Percentiles rank a stretch among this genome's conserved stretches.
phyloP scores from a whole-genome alignment of 768 basidiomycete species.

The Naganishia randhawae region DNA sequence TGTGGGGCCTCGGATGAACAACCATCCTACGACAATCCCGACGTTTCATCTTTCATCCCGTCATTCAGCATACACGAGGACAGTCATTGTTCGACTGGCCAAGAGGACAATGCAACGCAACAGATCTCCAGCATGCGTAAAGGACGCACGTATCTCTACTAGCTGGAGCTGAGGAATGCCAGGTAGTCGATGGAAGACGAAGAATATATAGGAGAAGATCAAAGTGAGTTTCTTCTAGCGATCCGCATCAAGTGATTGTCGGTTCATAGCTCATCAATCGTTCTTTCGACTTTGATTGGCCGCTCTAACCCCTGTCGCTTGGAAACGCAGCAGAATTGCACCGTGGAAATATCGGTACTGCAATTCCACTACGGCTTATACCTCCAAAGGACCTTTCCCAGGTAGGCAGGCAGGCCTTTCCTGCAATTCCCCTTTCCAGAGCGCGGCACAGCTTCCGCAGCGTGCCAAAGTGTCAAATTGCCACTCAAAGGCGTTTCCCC shows the following conservation, averaged over 20 bases:
- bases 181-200: background rate
- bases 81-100: background rate
- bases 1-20: background rate
- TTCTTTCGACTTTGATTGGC: background rate
- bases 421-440: background rate
- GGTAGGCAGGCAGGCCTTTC: background rate
- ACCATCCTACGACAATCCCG: background rate
- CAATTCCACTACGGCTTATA: background rate
- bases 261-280: constrained; percentile 7
- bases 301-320: too few species aligned
- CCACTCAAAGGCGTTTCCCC: constrained; percentile 8
- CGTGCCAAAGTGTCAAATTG: background rate
- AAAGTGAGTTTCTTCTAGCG: background rate
- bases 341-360: too few species aligned
- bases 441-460: background rate
- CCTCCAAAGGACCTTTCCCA: constrained; percentile 12
- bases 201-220: constrained; percentile 14
- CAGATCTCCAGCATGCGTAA: background rate
- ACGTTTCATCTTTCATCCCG: constrained; percentile 18
- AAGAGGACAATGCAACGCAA: background rate
- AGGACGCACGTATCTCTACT: background rate
- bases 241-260: background rate
- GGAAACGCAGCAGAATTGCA: too few species aligned
- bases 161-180: background rate
- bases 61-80: background rate